Evolutionary conservation across 23 red algal genomes (phyloP).

Genomic region (Gracilariopsis chorda): DNA sequence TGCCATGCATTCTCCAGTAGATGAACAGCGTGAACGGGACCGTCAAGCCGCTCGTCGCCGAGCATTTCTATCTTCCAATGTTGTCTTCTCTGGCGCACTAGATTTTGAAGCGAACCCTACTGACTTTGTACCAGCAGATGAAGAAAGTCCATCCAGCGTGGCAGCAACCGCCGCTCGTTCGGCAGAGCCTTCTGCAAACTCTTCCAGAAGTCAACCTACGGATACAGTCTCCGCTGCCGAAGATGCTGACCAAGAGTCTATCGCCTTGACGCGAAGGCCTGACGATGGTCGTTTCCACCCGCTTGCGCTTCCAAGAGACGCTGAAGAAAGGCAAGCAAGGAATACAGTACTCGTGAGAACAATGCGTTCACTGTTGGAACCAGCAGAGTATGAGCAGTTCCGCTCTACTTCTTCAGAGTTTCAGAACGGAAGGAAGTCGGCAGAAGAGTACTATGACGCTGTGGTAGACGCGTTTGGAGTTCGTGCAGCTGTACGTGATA

Average conservation of each 20-base stretch:
- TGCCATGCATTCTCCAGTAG: neutral
- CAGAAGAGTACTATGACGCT: constrained; percentile 60
- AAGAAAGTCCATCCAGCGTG: neutral
- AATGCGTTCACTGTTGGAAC: constrained; percentile 59
- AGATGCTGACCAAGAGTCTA: neutral
- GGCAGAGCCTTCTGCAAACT: neutral
- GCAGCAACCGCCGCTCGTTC: neutral
- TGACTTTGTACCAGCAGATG: neutral
- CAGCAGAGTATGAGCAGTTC: constrained; percentile 62
- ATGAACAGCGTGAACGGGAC: constrained; percentile 40
- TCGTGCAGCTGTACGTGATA: constrained; percentile 48
- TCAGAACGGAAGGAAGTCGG: constrained; percentile 10
- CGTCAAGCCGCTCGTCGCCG: constrained; percentile 63
- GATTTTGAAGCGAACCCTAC: neutral
- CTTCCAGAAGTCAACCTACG: neutral
- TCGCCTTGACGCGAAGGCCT: neutral
- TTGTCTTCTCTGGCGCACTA: constrained; percentile 42
- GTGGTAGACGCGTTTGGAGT: constrained; percentile 56
- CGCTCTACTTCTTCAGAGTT: constrained; percentile 46
- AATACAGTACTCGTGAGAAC: constrained; percentile 39
- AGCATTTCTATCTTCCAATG: constrained; percentile 55
- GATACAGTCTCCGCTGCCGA: neutral
- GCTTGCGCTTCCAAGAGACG: constrained; percentile 23
- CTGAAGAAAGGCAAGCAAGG: constrained; percentile 40
- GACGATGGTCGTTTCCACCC: constrained; percentile 53